Evolutionary conservation across 2,329 filamentous ascomycete species (phyloP), one percentile per base, ranked within the genome.

Genomic region (Fusarium foetens): DNA sequence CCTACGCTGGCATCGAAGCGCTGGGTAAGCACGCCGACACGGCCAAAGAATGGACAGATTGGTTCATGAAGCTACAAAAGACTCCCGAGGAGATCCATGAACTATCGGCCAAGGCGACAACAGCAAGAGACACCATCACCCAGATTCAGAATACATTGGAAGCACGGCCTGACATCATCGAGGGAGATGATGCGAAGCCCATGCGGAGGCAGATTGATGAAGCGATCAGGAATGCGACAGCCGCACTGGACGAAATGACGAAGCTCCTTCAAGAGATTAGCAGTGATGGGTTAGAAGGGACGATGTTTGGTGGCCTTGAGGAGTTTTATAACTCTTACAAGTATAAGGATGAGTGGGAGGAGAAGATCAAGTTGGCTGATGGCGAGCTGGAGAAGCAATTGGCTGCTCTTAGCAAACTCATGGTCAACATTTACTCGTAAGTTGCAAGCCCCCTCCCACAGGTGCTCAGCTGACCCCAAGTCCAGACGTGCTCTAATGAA

Each of bases 401-500:
- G 25, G 70, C 66, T 1, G 65, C 59, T 16, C 60, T 81, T 1
- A 79, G 76, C 29, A 78, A 71, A 29, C 62, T 80, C 2, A 80
- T 81, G 79, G 74, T 79, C 6, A 80, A 79, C 14, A 76, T 81
- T 6, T 80, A 81, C 71, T 78, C 79, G 79, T 80, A 49, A 59
- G 78, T 79, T 8, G 8, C 14, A 25, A 25, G 25, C 25, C 25
- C 25, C 25, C 25, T 25, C 5, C 25, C 25, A 25, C 25, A 25
- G 25, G 25, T 25, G 25, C 25, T 25, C 25, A 25, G 25, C 25
- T 25, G 5, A 25, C 25, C 5, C 5, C 5, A 25, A 25, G 6
- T 8, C 2, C 2, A 80, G 79, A 8, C 76, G 79, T 14, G 75
- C 79, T 16, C 53, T 81, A 5, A 76, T 76, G 60, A 80, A 79